Base-by-base conservation (phyloP, 495 filamentous ascomycete genomes). In the Durotheca rogersii region DNA sequence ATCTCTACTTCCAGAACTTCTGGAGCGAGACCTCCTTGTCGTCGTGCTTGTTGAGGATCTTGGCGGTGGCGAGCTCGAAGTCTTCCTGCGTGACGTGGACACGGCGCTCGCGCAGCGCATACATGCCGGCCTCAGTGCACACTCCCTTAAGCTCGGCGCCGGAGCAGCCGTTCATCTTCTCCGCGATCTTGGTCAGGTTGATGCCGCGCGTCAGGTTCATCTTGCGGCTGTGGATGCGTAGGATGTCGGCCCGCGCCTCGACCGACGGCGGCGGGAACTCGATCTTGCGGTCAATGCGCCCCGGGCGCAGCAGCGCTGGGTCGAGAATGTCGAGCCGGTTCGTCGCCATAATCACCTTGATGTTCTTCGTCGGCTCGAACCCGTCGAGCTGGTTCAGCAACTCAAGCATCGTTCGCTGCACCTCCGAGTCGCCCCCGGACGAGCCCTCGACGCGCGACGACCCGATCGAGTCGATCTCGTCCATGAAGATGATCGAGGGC, bases 401-500 rank as follows among this genome's bases (percentile, higher is more conserved):
- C 66, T 98, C 93, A 66, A 98, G 67, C 90, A 99, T 97, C n/a
- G 94, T 99, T 45, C 93, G 86, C 70, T 99, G 93, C 47, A 99
- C 93, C 71, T 99, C 93, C n/a, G 90, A 95, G 65, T 99, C 93
- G 61, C 94, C 93, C 30, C 90, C 90, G 10, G 88, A 91, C 39
- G 86, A 91, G 1, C 90, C 91, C 58, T 99, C 93, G 52, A 99
- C 95, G 58, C 93, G 88, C 37, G 90, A 95, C 5, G 90, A 95
- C 23, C 94, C 93, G 73, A 99, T 99, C 50, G 88, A 94, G 71
- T 99, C 93, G 73, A 99, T 97, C 69, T 99, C 93, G 73, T 99
- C 93, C 92, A 99, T 99, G 77, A 99, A 99, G 71, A 99, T 99
- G 67, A 99, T 99, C 62, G 88, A 94, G n/a, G 93, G 93, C 0